A percentile compares a stretch with the other conserved stretches of the same genome.
phyloP scores from a whole-genome alignment of 331 rosid species.

The Telfairia occidentalis region DNA sequence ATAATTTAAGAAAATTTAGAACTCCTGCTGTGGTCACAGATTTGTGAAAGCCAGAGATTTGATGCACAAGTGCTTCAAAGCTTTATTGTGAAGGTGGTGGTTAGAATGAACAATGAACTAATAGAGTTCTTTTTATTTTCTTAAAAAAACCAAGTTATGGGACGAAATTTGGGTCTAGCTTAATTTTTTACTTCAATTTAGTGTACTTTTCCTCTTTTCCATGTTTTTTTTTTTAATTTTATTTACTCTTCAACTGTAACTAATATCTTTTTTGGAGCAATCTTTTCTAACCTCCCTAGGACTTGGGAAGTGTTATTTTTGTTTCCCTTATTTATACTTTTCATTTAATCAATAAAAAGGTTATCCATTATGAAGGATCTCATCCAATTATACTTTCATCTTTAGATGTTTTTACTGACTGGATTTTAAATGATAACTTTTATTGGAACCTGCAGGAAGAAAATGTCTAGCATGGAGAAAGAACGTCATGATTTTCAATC shows the following conservation, averaged over 20 bases:
- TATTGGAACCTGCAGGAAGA: slow-evolving; percentile 53
- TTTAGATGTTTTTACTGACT: not conserved
- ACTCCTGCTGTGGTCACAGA: not conserved
- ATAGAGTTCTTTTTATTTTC: not conserved
- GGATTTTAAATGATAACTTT: slow-evolving; percentile 6
- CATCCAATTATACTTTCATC: not conserved
- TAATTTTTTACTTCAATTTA: not conserved
- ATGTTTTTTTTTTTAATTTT: not conserved
- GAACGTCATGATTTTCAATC: slow-evolving; percentile 78
- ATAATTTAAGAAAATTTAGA: not conserved
- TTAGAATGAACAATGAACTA: not conserved
- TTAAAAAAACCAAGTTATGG: not conserved
- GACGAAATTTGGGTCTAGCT: not conserved
- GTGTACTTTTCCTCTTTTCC: not conserved
- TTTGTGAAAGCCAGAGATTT: not conserved
- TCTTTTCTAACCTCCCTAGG: not conserved
- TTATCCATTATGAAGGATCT: not conserved
- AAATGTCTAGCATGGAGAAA: slow-evolving; percentile 68
- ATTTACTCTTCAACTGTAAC: not conserved
- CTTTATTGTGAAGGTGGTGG: not conserved
- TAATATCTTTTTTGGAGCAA: not conserved
- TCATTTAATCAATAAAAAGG: not conserved
- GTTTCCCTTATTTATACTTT: not conserved
- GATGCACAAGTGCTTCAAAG: not conserved
- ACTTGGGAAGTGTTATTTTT: not conserved